Evolutionary conservation across 306 rosid genomes (phyloP).

Genomic region (Bauhinia variegata): DNA sequence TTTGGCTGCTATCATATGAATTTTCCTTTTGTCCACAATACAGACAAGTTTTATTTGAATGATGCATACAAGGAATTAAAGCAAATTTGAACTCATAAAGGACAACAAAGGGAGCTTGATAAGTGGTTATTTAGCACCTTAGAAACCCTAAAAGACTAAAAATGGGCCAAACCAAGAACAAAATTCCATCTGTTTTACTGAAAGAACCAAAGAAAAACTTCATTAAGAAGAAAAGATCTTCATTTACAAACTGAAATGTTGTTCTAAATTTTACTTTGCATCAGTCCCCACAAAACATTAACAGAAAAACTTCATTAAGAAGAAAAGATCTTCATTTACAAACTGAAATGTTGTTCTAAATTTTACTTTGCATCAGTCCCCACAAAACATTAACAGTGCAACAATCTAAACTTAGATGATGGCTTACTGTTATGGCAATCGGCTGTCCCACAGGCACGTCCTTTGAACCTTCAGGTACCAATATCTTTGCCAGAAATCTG

Average conservation of each 20-base stretch:
- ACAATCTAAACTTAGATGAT: conserved; percentile 34
- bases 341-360: conserved; percentile 22
- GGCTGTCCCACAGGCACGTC: conserved; percentile 91
- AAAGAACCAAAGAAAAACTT: conserved; percentile 13
- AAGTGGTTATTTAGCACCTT: conserved; percentile 23
- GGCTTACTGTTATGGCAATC: conserved; percentile 78
- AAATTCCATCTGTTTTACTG: background rate
- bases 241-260: conserved; percentile 21
- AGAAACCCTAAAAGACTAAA: conserved; percentile 14
- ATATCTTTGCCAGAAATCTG: conserved; percentile 91
- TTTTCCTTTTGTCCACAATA: conserved; percentile 1
- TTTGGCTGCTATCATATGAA: background rate
- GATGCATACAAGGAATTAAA: conserved; percentile 15
- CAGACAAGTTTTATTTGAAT: conserved; percentile 6
- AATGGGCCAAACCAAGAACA: background rate
- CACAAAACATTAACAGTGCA: conserved; percentile 30
- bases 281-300: conserved; percentile 15
- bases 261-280: conserved; percentile 25
- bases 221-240: background rate
- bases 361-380: conserved; percentile 20
- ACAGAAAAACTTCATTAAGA: conserved; percentile 6
- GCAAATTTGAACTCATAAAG: conserved; percentile 20
- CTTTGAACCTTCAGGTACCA: conserved; percentile 92
- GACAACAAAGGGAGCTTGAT: conserved; percentile 21
- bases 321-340: conserved; percentile 11